A percentile compares a stretch with the other conserved stretches of the same genome.
phyloP scores from a whole-genome alignment of 2,329 filamentous ascomycete genomes.

The Fusarium phyllophilum region DNA sequence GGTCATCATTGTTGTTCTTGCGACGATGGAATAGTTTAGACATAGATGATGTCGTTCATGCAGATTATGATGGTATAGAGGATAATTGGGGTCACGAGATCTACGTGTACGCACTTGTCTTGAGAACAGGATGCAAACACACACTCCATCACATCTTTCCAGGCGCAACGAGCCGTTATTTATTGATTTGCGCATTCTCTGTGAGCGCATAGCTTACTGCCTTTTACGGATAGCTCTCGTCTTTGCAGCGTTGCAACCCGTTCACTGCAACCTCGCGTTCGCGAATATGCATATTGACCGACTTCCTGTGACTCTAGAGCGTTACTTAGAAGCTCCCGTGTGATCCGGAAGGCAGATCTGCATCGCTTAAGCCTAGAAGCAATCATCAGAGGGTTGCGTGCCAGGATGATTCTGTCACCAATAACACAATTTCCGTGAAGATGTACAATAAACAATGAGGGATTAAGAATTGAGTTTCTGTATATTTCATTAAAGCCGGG shows the following conservation, averaged over 20 bases:
- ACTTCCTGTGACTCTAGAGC: neutral
- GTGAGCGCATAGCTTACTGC: neutral
- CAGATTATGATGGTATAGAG: neutral
- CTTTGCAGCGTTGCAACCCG: neutral
- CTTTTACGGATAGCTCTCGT: neutral
- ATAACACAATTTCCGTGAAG: neutral
- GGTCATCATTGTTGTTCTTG: slow-evolving; percentile 17
- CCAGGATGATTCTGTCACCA: neutral
- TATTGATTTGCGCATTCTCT: neutral
- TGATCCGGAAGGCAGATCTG: neutral
- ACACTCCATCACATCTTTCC: neutral
- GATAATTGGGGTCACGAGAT: neutral
- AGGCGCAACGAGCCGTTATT: neutral
- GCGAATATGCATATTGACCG: neutral
- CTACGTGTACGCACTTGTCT: neutral
- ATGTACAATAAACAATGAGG: neutral
- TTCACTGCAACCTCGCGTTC: neutral
- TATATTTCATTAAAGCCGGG: neutral
- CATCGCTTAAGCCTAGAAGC: neutral
- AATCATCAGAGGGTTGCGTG: neutral
- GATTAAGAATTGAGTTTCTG: slow-evolving; percentile 4
- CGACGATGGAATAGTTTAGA: slow-evolving; percentile 22
- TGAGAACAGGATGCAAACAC: neutral
- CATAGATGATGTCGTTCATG: neutral
- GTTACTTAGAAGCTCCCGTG: neutral